A percentile compares a stretch with the other conserved stretches of the same genome.
Conservation (phyloP, 176 grass and related monocot species). For the Oryza coarctata region DNA sequence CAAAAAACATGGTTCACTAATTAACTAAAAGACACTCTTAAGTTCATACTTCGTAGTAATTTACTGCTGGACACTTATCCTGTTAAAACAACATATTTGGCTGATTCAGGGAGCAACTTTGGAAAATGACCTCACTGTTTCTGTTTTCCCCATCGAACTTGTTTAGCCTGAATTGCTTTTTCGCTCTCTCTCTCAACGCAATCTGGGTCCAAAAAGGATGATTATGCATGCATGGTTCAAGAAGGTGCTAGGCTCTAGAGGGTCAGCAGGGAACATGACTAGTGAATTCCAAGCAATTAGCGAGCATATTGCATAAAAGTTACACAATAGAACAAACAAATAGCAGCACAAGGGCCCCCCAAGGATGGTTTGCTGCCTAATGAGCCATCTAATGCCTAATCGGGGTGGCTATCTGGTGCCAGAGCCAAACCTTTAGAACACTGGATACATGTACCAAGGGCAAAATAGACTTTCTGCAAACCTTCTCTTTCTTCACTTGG, state of each 20-base stretch:
- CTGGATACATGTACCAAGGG: too few species aligned
- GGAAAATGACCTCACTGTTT: not conserved
- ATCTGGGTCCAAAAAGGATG: not conserved
- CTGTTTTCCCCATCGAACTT: not conserved
- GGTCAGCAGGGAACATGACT: not conserved
- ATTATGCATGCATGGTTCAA: not conserved
- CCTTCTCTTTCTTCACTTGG: too few species aligned
- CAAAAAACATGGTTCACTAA: not conserved
- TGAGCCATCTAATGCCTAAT: too few species aligned
- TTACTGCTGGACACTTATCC: not conserved
- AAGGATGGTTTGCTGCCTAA: too few species aligned
- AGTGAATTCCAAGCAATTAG: too few species aligned
- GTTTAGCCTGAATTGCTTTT: not conserved
- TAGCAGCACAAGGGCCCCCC: too few species aligned
- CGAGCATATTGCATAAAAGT: too few species aligned
- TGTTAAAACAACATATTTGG: not conserved
- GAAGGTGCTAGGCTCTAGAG: not conserved
- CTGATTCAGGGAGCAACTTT: not conserved
- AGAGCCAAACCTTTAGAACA: too few species aligned
- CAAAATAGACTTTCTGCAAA: too few species aligned
- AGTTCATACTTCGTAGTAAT: not conserved
- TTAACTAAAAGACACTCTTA: too few species aligned
- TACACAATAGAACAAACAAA: too few species aligned
- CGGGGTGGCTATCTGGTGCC: too few species aligned
- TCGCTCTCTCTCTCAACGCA: not conserved